Base-by-base conservation (phyloP, 176 grass and related monocot genomes). In the Carex kokanica region DNA sequence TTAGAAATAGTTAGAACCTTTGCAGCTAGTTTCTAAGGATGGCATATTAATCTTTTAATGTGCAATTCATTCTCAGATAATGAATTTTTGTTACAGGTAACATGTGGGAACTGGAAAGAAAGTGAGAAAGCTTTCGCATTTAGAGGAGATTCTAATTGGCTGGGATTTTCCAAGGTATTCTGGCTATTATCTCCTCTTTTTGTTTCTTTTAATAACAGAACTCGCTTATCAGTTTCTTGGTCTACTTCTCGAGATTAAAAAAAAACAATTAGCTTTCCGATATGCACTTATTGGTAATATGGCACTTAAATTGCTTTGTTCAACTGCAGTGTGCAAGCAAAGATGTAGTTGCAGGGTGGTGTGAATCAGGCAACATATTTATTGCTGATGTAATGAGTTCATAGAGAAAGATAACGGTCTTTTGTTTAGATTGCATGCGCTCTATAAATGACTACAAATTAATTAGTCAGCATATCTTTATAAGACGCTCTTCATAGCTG, bases 131-230 rank as follows among this genome's bases (percentile, higher is more conserved):
- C 87, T 74, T 94, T 93, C 79, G 91, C 95, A 78, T 98, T 94
- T 84, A 90, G 87, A 84, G 95, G 95, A 60, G 92, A 98, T 83
- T 94, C 95, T 49, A 98, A 94, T 64, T 98, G 87, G 89, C 58
- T 98, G 63, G 89, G 92, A 34, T 98, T 98, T 86, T 90, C 90
- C 51, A 93, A 94, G 95, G 95, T 98, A 88, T 56, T 16, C 13
- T 0, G n/a, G 24, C 38, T 27, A 64, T 60, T 38, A 23, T 7
- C 20, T 59, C 25, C 38, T 61, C 41, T 17, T 36, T 54, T 54
- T 18, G 1, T 11, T 31, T 75, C 29, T 77, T 8, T 14, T 64
- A 23, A 13, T 20, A 13, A 57, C 16, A 49, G 18, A 2, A 29
- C 12, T 3, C 31, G 5, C 16, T 71, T 84, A 8, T 57, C 6